phyloP scores from a whole-genome alignment of 371 early-diverging fungal species.

The Lichtheimia ramosa region DNA sequence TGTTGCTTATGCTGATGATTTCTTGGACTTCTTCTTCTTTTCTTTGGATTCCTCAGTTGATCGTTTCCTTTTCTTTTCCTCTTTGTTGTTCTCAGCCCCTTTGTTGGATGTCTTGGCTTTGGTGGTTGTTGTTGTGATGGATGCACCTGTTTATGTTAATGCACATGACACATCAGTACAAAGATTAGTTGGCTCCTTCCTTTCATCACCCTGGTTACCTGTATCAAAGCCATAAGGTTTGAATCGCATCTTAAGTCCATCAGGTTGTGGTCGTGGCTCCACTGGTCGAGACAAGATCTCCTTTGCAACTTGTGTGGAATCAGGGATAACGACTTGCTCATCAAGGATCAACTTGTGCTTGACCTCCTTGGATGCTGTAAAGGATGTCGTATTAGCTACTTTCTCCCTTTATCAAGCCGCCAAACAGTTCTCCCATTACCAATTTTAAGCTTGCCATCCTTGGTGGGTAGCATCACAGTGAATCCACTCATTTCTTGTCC shows the following conservation, averaged over 20 bases:
- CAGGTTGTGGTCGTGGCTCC: constrained; percentile 44
- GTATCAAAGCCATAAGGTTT: constrained; percentile 43
- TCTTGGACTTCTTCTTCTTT: constrained; percentile 16
- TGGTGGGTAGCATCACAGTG: constrained; percentile 37
- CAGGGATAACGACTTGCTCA: constrained; percentile 45
- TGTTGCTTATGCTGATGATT: constrained; percentile 5
- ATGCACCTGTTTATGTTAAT: neutral
- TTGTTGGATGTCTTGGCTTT: neutral
- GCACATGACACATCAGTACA: neutral
- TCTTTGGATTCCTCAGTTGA: constrained; percentile 8
- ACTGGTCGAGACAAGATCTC: constrained; percentile 35
- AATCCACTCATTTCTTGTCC: constrained; percentile 53
- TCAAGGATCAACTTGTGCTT: constrained; percentile 39
- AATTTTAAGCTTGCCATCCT: constrained; percentile 29
- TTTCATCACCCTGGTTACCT: constrained; percentile 1
- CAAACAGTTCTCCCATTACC: constrained; percentile 19
- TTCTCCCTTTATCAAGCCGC: neutral
- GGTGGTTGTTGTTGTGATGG: neutral
- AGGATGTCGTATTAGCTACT: neutral
- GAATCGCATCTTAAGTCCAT: constrained; percentile 47
- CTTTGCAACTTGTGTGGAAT: constrained; percentile 34
- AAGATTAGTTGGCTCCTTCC: neutral
- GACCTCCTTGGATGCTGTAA: constrained; percentile 35
- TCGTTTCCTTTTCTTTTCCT: constrained; percentile 19
- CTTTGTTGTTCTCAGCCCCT: neutral